Base-by-base conservation (phyloP, 1,284 basidiomycete genomes). In the Inonotus hispidus region DNA sequence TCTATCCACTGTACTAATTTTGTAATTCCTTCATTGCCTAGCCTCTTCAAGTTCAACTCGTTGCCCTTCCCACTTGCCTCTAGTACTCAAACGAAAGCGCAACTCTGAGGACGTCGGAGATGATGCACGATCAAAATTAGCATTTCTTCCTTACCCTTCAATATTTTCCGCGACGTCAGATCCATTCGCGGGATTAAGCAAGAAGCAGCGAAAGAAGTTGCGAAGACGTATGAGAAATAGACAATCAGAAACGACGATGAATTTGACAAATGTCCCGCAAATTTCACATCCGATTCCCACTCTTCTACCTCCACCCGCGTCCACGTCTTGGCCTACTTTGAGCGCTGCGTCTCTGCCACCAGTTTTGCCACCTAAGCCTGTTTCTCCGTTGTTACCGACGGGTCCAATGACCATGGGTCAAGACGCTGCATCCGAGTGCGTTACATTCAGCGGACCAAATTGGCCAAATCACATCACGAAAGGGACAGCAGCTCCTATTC, bases 21-120 rank as follows among this genome's bases (percentile, higher is more conserved):
- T n/a, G 7, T 1, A 7, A 1, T 43, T 43, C n/a, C 41, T 16
- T 7, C 7, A n/a, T 21, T n/a, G 19, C 16, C 7, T 43, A 43
- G 19, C 41, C 41, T 16, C 13, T 43, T 21, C 41, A 43, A 13
- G 4, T 43, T 7, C 16, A 43, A 43, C 7, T 43, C 41, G 16
- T 2, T 16, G 19, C 16, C 6, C 19, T 19, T n/a, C 41, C 11
- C 41, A 10, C 19, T 10, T 16, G 7, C 16, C 55, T 6, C 23
- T 4, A n/a, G 25, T 25, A 16, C 55, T 47, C 55, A 56, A 56
- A 14, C 55, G 55, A 16, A 56, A 56, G 29, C 55, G 55, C 16
- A 46, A 16, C 16, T 8, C 8, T 29, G 55, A 46, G 27, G 39
- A 56, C 21, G 27, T 16, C 19, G 14, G 13, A 19, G 21, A 32